Conservation (phyloP, 768 basidiomycete genomes). For the Pleurotus djamor region DNA sequence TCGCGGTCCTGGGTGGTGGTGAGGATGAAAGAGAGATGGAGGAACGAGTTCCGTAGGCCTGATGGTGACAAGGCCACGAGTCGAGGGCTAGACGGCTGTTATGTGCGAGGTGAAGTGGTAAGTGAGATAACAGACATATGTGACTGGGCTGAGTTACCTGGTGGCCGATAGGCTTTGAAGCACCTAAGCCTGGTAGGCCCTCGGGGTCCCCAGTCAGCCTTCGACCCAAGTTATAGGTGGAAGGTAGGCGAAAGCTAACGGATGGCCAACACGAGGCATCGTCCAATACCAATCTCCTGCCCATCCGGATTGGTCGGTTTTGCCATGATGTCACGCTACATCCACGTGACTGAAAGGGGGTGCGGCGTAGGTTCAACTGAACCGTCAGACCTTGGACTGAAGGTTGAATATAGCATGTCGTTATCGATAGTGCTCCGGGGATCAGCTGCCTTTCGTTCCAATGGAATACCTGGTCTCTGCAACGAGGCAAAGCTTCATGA, state of each 20-base stretch:
- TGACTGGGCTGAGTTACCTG: constrained; percentile 1
- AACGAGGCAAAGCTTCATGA: constrained; percentile 1
- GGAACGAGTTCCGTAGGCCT: neutral
- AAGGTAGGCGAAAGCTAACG: constrained; percentile 4
- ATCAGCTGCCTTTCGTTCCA: neutral
- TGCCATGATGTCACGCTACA: neutral
- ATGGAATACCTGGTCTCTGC: neutral
- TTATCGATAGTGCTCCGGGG: neutral
- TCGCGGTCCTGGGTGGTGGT: constrained; percentile 1
- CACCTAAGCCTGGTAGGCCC: constrained; percentile 7
- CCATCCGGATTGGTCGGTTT: neutral
- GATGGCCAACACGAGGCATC: constrained; percentile 6
- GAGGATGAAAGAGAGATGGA: constrained; percentile 1
- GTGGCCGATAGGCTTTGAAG: constrained; percentile 9
- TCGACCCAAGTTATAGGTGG: constrained; percentile 6
- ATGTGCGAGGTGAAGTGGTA: constrained; percentile 3
- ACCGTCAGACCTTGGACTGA: neutral
- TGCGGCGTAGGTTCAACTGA: neutral
- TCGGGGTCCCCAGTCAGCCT: constrained; percentile 3
- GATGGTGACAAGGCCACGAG: constrained; percentile 7
- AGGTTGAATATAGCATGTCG: neutral
- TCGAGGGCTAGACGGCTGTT: constrained; percentile 4
- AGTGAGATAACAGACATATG: constrained; percentile 7
- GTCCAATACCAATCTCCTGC: constrained; percentile 2
- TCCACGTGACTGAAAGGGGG: neutral